A percentile compares a stretch with the other conserved stretches of the same genome.
Evolutionary conservation across 441 rosid species (phyloP).

Genomic region (Syzygium syzygioides): DNA sequence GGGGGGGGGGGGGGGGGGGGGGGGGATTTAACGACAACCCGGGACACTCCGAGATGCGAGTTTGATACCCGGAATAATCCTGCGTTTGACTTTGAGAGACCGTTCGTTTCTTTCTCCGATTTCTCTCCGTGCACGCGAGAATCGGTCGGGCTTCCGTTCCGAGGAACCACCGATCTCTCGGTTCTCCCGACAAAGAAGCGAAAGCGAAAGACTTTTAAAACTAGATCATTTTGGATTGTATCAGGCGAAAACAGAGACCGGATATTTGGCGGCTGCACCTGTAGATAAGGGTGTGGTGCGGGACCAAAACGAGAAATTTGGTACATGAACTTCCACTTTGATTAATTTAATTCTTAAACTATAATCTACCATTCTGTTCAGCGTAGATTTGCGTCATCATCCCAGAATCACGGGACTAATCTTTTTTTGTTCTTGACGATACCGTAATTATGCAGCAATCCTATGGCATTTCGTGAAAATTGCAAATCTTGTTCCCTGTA

Average conservation of each 20-base stretch:
- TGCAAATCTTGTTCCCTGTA: background rate
- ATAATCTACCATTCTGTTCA: too few species aligned
- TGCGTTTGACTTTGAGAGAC: background rate
- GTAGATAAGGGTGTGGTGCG: background rate
- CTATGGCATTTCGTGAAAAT: background rate
- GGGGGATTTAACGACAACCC: background rate
- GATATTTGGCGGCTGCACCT: background rate
- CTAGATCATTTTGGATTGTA: background rate
- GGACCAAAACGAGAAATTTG: background rate
- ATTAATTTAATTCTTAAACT: fast-evolving
- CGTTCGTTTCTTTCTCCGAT: background rate
- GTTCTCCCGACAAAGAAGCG: background rate
- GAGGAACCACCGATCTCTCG: background rate
- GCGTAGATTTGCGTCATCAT: too few species aligned
- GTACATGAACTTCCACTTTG: background rate
- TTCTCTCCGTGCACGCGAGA: background rate
- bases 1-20: background rate
- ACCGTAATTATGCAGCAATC: background rate
- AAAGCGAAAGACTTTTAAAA: background rate
- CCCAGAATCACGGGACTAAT: background rate
- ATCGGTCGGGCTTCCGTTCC: background rate
- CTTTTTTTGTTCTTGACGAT: background rate
- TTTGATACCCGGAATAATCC: background rate
- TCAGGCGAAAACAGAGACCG: background rate
- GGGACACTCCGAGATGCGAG: background rate